Percentiles rank a stretch among this genome's conserved stretches.
Evolutionary conservation across 495 filamentous ascomycete species (phyloP).

Genomic region (Tetracladium marchalianum): DNA sequence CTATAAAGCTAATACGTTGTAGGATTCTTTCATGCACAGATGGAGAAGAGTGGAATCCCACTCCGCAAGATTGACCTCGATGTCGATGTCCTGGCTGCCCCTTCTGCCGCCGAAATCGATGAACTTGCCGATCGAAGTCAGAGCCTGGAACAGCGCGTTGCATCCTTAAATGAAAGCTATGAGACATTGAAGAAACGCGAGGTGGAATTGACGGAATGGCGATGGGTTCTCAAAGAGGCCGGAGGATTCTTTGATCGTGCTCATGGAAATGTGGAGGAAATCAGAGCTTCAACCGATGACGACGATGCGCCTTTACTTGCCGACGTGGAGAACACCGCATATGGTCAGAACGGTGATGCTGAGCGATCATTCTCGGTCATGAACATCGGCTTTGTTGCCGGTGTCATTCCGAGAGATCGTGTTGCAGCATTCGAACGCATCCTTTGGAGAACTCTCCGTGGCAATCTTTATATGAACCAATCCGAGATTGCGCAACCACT

Average conservation of each 20-base stretch:
- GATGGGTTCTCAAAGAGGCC: slow-evolving; percentile 91
- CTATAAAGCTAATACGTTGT: background rate
- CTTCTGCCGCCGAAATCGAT: slow-evolving; percentile 87
- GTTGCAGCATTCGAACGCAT: slow-evolving; percentile 95
- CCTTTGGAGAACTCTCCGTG: slow-evolving; percentile 90
- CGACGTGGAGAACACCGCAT: slow-evolving; percentile 71
- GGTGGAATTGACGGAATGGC: slow-evolving; percentile 94
- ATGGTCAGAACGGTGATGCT: slow-evolving; percentile 58
- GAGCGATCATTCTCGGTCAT: slow-evolving; percentile 87
- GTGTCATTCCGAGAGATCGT: slow-evolving; percentile 87
- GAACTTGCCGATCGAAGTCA: slow-evolving; percentile 86
- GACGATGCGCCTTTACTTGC: slow-evolving; percentile 73
- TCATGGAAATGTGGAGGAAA: slow-evolving; percentile 93
- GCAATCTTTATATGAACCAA: slow-evolving; percentile 99
- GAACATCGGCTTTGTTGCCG: slow-evolving; percentile 99
- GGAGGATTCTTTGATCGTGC: slow-evolving; percentile 96
- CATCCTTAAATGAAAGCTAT: slow-evolving; percentile 91
- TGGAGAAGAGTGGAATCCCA: slow-evolving; percentile 80
- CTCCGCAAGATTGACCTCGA: slow-evolving; percentile 82
- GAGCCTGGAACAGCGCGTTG: slow-evolving; percentile 82
- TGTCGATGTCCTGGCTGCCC: slow-evolving; percentile 70
- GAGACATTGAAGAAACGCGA: slow-evolving; percentile 96
- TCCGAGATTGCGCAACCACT: slow-evolving; percentile 95
- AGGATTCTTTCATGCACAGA: slow-evolving; percentile 90
- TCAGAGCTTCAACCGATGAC: slow-evolving; percentile 80